Base-by-base conservation (phyloP, 306 rosid genomes). In the Alnus rubra region DNA sequence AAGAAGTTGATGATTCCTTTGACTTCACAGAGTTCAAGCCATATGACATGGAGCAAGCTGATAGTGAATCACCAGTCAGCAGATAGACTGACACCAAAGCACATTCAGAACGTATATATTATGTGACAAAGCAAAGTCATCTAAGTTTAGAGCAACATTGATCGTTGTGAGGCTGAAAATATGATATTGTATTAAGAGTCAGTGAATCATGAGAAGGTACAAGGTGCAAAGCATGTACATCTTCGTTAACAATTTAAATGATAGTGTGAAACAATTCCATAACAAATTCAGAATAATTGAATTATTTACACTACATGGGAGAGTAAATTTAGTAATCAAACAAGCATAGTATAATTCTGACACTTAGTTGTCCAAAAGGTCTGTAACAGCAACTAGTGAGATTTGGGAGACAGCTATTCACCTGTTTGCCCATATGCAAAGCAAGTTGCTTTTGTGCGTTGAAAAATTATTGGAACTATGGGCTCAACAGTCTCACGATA, bases 361-460 rank as follows among this genome's bases (percentile, higher is more conserved):
- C 15, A 42, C 10, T 42, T 51, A 39, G 72, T 39, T 59, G 50
- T 56, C 80, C 44, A 44, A 30, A 76, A 56, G 50, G 67, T 53
- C 49, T 48, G 82, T 23, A 69, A 81, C 59, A 71, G 73, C 79
- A 77, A 73, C 74, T 30, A 84, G 76, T 80, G 12, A 76, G 78
- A 81, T 67, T 79, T 67, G 42, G 72, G 80, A 74, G 72, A 50
- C 54, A 76, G 79, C 54, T 51, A 80, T 82, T 55, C 81, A 93
- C 99, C 99, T 90, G 99, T 96, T 87, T 96, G 99, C 28, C 99
- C 99, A 33, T 96, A 96, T 18, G 99, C 99, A 84, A 96, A 96
- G 90, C 99, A 96, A 47, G 99, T 96, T 58, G 98, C 99, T 81
- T 96, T 96, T 49, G 98, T 96, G 74, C 99, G 94, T 75, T 96